Conservation (phyloP, 768 basidiomycete species). For the Cystofilobasidium macerans region DNA sequence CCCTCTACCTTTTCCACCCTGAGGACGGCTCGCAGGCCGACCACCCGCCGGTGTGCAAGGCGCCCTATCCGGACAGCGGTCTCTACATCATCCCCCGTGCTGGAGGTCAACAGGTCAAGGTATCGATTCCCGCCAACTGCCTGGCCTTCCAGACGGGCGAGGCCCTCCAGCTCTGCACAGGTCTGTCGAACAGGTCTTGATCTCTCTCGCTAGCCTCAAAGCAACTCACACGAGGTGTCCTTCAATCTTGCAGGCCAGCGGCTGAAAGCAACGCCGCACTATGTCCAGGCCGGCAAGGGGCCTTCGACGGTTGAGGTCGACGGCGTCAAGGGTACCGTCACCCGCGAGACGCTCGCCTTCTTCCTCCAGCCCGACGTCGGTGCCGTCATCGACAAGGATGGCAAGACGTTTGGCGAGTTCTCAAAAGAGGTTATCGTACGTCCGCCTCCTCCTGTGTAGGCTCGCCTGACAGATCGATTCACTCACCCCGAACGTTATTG, state of each 20-base stretch:
- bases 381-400: constrained; percentile 48
- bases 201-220: too few relatives aligned
- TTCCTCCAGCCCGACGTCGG: constrained; percentile 40
- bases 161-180: constrained; percentile 78
- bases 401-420: constrained; percentile 78
- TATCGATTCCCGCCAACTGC: constrained; percentile 67
- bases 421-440: constrained; percentile 62
- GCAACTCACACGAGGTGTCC: too few relatives aligned
- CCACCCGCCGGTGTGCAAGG: constrained; percentile 45
- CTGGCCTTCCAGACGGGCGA: constrained; percentile 96
- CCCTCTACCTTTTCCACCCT: constrained; percentile 63
- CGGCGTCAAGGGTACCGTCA: constrained; percentile 43
- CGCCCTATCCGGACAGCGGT: constrained; percentile 68
- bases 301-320: constrained; percentile 17
- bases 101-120: constrained; percentile 52
- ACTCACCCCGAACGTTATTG: too few relatives aligned
- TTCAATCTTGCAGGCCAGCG: constrained; percentile 44
- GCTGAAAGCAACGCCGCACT: constrained; percentile 58
- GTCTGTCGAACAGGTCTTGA: too few relatives aligned
- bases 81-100: constrained; percentile 76
- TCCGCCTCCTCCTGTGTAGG: neutral
- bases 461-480: too few relatives aligned
- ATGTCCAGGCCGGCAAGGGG: constrained; percentile 25
- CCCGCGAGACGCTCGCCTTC: constrained; percentile 60
- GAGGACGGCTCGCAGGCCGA: constrained; percentile 29